Conservation (phyloP, 345 rosid genomes). For the Orychophragmus violaceus region DNA sequence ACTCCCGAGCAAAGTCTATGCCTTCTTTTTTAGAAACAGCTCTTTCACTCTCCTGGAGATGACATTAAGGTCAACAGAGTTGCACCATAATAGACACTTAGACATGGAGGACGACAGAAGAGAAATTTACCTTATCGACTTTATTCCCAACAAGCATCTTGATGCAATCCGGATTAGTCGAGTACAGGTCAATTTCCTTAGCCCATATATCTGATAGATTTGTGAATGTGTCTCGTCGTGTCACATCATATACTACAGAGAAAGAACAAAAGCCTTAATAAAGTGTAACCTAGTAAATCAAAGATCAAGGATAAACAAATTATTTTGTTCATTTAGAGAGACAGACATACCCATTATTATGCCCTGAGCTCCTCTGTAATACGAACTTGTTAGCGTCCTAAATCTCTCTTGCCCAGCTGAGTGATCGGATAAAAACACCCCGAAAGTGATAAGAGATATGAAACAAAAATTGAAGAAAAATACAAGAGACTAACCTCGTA, state of each 20-base stretch:
- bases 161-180: conserved; percentile 87
- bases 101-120: background rate
- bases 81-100: background rate
- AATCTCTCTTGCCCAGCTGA: conserved; percentile 99
- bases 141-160: conserved; percentile 98
- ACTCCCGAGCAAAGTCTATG: conserved; percentile 76
- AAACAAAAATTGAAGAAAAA: background rate
- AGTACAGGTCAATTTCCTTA: conserved; percentile 85
- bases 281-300: background rate
- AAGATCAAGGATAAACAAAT: background rate
- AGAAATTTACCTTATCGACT: conserved; percentile 67
- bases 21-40: conserved; percentile 91
- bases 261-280: background rate
- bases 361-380: conserved; percentile 98
- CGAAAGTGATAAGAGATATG: background rate
- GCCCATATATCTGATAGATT: conserved; percentile 92
- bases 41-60: conserved; percentile 82
- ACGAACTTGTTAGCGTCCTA: conserved; percentile 86
- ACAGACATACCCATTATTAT: conserved; percentile 70
- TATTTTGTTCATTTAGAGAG: background rate
- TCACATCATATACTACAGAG: conserved; percentile 74
- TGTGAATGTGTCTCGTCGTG: conserved; percentile 87
- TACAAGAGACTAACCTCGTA: background rate
- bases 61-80: background rate
- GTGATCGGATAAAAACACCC: conserved; percentile 4